Evolutionary conservation across 805 yeast genomes (phyloP).

Genomic region (Priceomyces fermenticarens): DNA sequence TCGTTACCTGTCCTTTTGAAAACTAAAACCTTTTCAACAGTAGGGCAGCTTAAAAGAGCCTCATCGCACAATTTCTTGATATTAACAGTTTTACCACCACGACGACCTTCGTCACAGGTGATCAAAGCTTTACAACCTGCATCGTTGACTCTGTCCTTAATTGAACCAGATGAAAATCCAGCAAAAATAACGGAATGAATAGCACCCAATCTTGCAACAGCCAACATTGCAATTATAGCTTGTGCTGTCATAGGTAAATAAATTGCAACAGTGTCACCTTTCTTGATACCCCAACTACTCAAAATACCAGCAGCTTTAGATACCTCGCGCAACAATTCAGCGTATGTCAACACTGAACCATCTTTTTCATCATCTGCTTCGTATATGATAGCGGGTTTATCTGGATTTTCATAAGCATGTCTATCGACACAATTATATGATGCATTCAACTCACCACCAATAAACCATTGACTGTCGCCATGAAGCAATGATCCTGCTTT

Average conservation of each 20-base stretch:
- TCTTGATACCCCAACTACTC: conserved; percentile 61
- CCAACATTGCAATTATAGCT: conserved; percentile 71
- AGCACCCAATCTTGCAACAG: conserved; percentile 79
- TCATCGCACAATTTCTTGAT: conserved; percentile 83
- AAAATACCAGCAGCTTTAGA: conserved; percentile 70
- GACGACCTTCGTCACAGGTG: conserved; percentile 77
- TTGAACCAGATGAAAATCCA: conserved; percentile 73
- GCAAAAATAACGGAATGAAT: conserved; percentile 84
- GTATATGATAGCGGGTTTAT: conserved; percentile 71
- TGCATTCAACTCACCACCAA: conserved; percentile 78
- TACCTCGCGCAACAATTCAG: conserved; percentile 68
- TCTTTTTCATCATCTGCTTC: conserved; percentile 79
- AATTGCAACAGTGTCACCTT: conserved; percentile 85
- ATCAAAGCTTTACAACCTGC: conserved; percentile 70
- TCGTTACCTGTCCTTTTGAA: conserved; percentile 69
- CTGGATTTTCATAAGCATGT: conserved; percentile 69
- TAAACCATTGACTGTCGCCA: conserved; percentile 64
- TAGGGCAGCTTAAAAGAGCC: conserved; percentile 64
- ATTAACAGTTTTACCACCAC: conserved; percentile 81
- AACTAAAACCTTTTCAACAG: conserved; percentile 67
- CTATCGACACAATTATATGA: conserved; percentile 80
- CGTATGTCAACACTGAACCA: conserved; percentile 61
- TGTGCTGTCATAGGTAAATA: conserved; percentile 86
- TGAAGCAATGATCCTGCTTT: conserved; percentile 61
- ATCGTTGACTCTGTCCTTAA: conserved; percentile 68